These are phyloP conservation scores for Aspergillus campestris DNA, from an alignment of 495 filamentous ascomycete species.

Conservation along the genomic window DNA sequence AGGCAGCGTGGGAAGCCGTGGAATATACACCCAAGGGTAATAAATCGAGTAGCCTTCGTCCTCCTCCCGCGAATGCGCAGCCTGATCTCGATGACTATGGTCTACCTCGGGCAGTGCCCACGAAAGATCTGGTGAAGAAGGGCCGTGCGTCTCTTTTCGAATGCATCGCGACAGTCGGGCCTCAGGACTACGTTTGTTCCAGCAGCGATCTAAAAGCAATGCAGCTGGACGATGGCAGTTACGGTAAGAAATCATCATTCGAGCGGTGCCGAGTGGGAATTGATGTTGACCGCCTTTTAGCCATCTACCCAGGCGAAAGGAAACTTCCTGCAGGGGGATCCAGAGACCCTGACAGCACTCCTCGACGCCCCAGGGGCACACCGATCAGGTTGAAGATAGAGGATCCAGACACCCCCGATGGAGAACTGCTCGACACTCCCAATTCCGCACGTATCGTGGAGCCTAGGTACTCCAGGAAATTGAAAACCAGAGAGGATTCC, in stretches of 20 bases:
- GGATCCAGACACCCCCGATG: constrained; percentile 1
- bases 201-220: constrained; percentile 25
- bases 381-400: constrained; percentile 2
- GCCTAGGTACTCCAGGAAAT: neutral
- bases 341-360: neutral
- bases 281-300: neutral
- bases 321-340: neutral
- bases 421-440: neutral
- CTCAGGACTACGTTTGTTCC: constrained; percentile 23
- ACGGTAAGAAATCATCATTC: constrained; percentile 13
- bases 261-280: too few species aligned
- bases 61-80: constrained; percentile 28
- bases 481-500: constrained; percentile 8
- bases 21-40: constrained; percentile 31
- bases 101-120: constrained; percentile 29
- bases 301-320: constrained; percentile 2
- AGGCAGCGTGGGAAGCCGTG: constrained; percentile 52
- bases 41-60: constrained; percentile 19
- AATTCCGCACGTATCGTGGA: neutral
- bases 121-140: constrained; percentile 26
- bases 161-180: constrained; percentile 25
- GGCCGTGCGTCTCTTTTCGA: constrained; percentile 41
- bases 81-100: constrained; percentile 46
- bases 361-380: neutral
- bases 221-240: constrained; percentile 20